Conservation (phyloP, 1,284 basidiomycete species). For the Apiotrichum laibachii region DNA sequence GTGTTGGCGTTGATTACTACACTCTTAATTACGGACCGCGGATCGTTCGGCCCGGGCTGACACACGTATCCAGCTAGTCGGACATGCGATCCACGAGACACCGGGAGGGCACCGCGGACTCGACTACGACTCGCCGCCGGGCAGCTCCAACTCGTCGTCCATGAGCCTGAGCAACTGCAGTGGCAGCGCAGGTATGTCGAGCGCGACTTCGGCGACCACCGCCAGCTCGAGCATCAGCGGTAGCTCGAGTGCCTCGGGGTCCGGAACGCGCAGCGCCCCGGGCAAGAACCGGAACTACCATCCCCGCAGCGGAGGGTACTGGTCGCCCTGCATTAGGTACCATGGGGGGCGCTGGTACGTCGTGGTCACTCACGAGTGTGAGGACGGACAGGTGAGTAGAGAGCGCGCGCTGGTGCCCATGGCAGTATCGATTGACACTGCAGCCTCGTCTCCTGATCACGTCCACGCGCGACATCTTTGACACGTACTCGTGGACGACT, state of each 20-base stretch:
- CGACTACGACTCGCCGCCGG: background rate
- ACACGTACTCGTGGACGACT: constrained; percentile 29
- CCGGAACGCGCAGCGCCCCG: background rate
- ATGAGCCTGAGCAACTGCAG: background rate
- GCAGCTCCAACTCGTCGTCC: background rate
- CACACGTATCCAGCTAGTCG: constrained; percentile 20
- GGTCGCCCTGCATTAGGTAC: background rate
- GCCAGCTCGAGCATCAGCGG: background rate
- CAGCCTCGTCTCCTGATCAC: constrained; percentile 23
- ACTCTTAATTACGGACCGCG: background rate
- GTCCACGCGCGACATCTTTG: constrained; percentile 33
- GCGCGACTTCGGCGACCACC: background rate
- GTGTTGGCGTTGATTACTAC: too few species aligned
- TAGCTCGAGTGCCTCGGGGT: background rate
- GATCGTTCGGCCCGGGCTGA: background rate
- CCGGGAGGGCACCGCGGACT: background rate
- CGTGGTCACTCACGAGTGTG: background rate
- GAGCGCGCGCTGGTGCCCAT: constrained; percentile 7
- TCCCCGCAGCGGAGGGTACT: background rate
- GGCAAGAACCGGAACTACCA: background rate
- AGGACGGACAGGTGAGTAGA: constrained; percentile 4
- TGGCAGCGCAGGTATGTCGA: background rate
- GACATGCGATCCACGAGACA: constrained; percentile 28
- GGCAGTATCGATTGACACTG: background rate
- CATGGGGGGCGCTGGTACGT: constrained; percentile 1